Evolutionary conservation across 805 yeast species (phyloP).

Genomic region (Yarrowia bubula): DNA sequence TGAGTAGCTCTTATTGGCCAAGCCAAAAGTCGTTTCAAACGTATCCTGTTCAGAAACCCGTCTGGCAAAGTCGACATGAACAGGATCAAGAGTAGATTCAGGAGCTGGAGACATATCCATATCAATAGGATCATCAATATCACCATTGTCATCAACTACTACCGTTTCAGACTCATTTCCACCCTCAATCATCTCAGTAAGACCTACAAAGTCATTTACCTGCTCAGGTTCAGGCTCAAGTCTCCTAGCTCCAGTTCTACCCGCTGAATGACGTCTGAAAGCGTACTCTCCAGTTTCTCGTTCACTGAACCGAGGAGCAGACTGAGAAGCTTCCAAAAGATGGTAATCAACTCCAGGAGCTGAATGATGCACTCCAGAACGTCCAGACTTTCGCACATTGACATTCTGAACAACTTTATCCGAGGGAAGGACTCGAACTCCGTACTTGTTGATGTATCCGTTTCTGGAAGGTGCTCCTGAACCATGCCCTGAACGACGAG

Average conservation of each 20-base stretch:
- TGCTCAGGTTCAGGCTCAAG: background rate
- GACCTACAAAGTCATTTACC: background rate
- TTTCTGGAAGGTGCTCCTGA: background rate
- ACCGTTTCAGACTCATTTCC: background rate
- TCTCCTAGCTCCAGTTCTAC: background rate
- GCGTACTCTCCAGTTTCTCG: slow-evolving; percentile 13
- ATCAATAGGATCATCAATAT: background rate
- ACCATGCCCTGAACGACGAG: background rate
- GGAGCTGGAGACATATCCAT: background rate
- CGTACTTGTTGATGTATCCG: slow-evolving; percentile 17
- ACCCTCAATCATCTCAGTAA: slow-evolving; percentile 16
- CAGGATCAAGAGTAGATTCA: background rate
- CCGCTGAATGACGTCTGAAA: background rate
- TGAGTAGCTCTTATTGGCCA: background rate
- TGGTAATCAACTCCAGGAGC: background rate
- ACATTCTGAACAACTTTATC: background rate
- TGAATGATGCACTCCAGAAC: background rate
- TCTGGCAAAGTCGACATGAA: background rate
- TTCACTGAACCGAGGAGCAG: background rate
- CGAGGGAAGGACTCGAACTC: slow-evolving; percentile 13
- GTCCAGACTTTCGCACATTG: background rate
- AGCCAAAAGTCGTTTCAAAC: slow-evolving; percentile 8
- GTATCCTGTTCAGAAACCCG: background rate
- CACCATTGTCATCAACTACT: background rate
- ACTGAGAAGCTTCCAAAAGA: background rate